Percentiles rank a stretch among this genome's conserved stretches.
These are phyloP conservation scores for Aureobasidium mangrovei DNA, from an alignment of 2,329 filamentous ascomycete species.

Conservation along the genomic window DNA sequence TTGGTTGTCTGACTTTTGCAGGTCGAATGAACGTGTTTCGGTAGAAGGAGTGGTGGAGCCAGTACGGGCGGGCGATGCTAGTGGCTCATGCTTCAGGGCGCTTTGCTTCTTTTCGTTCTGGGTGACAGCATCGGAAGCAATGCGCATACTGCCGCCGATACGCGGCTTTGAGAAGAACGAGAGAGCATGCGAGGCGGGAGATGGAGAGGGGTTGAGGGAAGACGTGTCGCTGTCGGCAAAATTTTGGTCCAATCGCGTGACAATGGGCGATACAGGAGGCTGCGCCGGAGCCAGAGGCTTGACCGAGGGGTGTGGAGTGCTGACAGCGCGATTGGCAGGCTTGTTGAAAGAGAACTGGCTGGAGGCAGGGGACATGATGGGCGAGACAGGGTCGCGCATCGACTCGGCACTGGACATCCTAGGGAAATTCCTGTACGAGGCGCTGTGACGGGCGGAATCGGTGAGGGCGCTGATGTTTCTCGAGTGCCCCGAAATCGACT, in stretches of 20 bases:
- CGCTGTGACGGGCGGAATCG: slow-evolving; percentile 40
- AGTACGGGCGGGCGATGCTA: slow-evolving; percentile 61
- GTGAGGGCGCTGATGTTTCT: slow-evolving; percentile 65
- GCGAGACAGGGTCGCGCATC: slow-evolving; percentile 45
- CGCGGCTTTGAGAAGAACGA: slow-evolving; percentile 35
- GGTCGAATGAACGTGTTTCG: slow-evolving; percentile 36
- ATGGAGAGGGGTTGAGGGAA: slow-evolving; percentile 38
- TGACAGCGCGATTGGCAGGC: slow-evolving; percentile 30
- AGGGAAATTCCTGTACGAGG: slow-evolving; percentile 59
- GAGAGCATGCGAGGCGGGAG: slow-evolving; percentile 28
- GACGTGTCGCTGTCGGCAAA: slow-evolving; percentile 41
- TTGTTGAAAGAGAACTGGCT: slow-evolving; percentile 55
- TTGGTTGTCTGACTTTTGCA: slow-evolving; percentile 26
- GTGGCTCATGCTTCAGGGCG: slow-evolving; percentile 37
- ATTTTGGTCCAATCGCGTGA: slow-evolving; percentile 47
- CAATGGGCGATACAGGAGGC: slow-evolving; percentile 42
- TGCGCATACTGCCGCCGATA: slow-evolving; percentile 61
- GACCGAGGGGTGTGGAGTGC: slow-evolving; percentile 43
- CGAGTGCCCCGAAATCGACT: slow-evolving; percentile 48
- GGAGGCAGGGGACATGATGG: slow-evolving; percentile 43
- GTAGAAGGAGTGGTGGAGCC: slow-evolving; percentile 61
- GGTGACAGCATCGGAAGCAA: slow-evolving; percentile 67
- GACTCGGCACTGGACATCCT: slow-evolving; percentile 74
- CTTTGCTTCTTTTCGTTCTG: slow-evolving; percentile 44
- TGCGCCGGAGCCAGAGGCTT: slow-evolving; percentile 32